Base-by-base conservation (phyloP, 2,329 filamentous ascomycete genomes). In the Corinectria fuckeliana region DNA sequence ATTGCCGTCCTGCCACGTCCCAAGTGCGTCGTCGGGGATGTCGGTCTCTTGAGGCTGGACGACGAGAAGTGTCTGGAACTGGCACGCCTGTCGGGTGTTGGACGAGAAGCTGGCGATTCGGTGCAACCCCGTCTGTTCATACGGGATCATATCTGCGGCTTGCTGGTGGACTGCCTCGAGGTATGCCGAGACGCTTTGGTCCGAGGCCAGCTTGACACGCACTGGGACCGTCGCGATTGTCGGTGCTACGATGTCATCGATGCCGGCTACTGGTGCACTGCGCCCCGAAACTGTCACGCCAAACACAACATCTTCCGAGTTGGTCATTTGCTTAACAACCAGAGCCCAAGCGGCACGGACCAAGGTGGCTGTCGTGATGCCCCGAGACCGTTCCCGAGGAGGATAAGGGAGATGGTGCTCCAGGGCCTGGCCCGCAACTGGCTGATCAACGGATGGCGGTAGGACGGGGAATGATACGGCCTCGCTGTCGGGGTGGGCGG, bases 101-200 rank as follows among this genome's bases (percentile, higher is more conserved):
- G 13, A 4, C 16, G 30, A 8, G 50, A 25, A 42, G 20, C 23
- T 26, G 16, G 45, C 28, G 7, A 61, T 61, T 3, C 38, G 18
- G 5, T 56, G 54, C n/a, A 63, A 36, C 5, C 63, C 63, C 4
- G 36, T 51, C 38, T 66, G 61, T 18, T 63, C 58, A 20, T 39
- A 57, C 1, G 50, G 21, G 3, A 59, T 62, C 61, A 66, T 64
- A 2, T 58, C 63, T 16, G 51, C 47, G 2, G 58, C 51, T 11
- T 63, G 51, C 3, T 36, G 10, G n/a, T 70, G 67, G 0, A 69
- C 38, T 0, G 69, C 64, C 18, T 79, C 69, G 9, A 87, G 69
- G 54, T 79, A 83, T n/a, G 80, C 69, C 0, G 65, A 62, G 5
- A 80, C 69, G 0, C 67, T 66, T 8, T 50, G 39, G 5, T 45